Base-by-base conservation (phyloP, 2,329 filamentous ascomycete species). In the Curvularia spicifera region DNA sequence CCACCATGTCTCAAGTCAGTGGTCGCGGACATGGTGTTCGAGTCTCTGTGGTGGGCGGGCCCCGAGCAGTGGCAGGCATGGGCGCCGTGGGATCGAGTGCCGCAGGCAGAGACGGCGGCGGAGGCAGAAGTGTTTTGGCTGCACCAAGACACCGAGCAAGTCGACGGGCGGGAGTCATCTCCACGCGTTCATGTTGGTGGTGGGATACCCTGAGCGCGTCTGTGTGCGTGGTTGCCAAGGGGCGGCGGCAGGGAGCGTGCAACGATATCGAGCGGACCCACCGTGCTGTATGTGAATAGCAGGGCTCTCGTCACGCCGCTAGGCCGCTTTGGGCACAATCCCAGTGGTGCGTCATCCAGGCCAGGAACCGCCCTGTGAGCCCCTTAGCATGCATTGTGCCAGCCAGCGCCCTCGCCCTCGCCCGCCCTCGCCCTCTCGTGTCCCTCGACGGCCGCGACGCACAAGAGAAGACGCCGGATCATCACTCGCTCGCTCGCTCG, bases 311-410 rank as follows among this genome's bases (percentile, higher is more conserved):
- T 54, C 52, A 54, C 57, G 33, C 55, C 60, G 51, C 60, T 61
- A 66, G 39, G 49, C 62, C 60, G 51, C 48, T 56, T 64, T 42
- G 50, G 60, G 60, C 26, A 18, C 26, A 28, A 28, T 28, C 22
- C 50, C 51, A 52, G 59, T 65, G 48, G 64, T 68, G 70, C 70
- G 68, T 70, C 70, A 72, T 72, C 64, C 22, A 24, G 22, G 22
- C 22, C 71, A 74, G 70, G 71, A 71, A 73, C 72, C 49, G 50
- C 71, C 59, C 57, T 37, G 61, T 53, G 66, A 64, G 63, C 68
- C 65, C 71, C 71, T 73, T 74, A 69, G 69, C 56, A 63, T 60
- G 49, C 56, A 62, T 60, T 44, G 56, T 61, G 60, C 56, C 57
- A 56, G 49, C 58, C 52, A 52, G 48, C 57, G 29, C 29, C 29